phyloP scores from a whole-genome alignment of 2,329 filamentous ascomycete species.

The Hypoxylon sp. region DNA sequence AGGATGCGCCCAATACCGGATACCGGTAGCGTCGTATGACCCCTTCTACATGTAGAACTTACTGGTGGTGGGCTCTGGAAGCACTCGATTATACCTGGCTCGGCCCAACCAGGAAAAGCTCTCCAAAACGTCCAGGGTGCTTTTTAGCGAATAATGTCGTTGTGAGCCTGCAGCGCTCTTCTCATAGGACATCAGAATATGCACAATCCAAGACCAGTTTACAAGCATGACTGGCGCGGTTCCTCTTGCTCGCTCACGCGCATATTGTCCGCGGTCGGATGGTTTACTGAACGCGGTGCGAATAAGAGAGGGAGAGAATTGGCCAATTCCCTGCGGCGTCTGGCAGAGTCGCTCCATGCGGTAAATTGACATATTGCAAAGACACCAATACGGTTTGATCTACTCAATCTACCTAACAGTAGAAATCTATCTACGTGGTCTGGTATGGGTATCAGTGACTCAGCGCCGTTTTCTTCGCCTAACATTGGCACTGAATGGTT shows the following conservation, averaged over 20 bases:
- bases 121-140: conserved; percentile 46
- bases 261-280: conserved; percentile 43
- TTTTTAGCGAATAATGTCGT: conserved; percentile 56
- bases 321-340: conserved; percentile 16
- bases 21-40: conserved; percentile 44
- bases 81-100: conserved; percentile 44
- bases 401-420: no score
- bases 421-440: conserved; percentile 7
- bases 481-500: conserved; percentile 28
- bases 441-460: conserved; percentile 43
- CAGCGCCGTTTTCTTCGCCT: conserved; percentile 38
- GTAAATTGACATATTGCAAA: conserved; percentile 9
- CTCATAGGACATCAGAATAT: conserved; percentile 60
- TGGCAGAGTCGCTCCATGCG: conserved; percentile 7
- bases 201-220: conserved; percentile 59
- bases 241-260: conserved; percentile 52
- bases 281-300: conserved; percentile 32
- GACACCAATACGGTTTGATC: conserved; percentile 20
- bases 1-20: conserved; percentile 32
- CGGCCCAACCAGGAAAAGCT: conserved; percentile 50
- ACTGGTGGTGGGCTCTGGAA: conserved; percentile 40
- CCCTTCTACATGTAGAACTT: conserved; percentile 39
- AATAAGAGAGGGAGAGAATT: conserved; percentile 27
- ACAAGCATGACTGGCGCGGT: conserved; percentile 63
- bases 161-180: conserved; percentile 52